A percentile compares a stretch with the other conserved stretches of the same genome.
These are phyloP conservation scores for Cutaneotrichosporon dermatis DNA, from an alignment of 1,284 basidiomycete genomes.

Conservation along the genomic window DNA sequence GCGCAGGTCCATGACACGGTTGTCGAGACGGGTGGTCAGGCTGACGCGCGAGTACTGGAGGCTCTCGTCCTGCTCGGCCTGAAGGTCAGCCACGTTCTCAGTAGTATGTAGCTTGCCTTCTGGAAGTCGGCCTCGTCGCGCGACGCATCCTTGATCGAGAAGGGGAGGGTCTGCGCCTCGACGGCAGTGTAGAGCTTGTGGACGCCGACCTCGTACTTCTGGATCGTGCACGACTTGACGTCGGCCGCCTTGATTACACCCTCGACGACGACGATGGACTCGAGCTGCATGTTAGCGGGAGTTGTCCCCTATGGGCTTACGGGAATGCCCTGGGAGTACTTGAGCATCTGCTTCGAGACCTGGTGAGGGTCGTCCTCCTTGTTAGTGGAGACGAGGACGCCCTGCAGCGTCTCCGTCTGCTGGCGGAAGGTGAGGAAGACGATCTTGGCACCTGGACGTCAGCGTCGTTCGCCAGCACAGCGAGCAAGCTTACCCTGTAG, in stretches of 20 bases:
- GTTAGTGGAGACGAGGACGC: slow-evolving; percentile 61
- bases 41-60: slow-evolving; percentile 59
- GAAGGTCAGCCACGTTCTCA: slow-evolving; percentile 1
- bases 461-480: slow-evolving; percentile 1
- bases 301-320: slow-evolving; percentile 18
- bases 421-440: slow-evolving; percentile 91
- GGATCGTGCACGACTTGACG: slow-evolving; percentile 85
- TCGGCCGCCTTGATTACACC: slow-evolving; percentile 74
- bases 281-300: slow-evolving; percentile 52
- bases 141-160: slow-evolving; percentile 88
- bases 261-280: slow-evolving; percentile 90
- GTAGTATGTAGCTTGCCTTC: slow-evolving; percentile 24
- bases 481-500: slow-evolving; percentile 62
- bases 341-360: slow-evolving; percentile 96
- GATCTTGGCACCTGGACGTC: slow-evolving; percentile 66
- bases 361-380: slow-evolving; percentile 60
- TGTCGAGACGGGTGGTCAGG: slow-evolving; percentile 90
- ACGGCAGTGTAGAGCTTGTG: slow-evolving; percentile 78
- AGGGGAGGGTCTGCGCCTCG: slow-evolving; percentile 71
- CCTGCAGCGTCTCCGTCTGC: slow-evolving; percentile 83
- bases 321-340: slow-evolving; percentile 75
- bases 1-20: slow-evolving; percentile 91
- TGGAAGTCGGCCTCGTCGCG: slow-evolving; percentile 70
- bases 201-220: slow-evolving; percentile 84
- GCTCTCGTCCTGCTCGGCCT: slow-evolving; percentile 54